phyloP scores from a whole-genome alignment of 2,329 filamentous ascomycete species.

The Xylaria sp. region DNA sequence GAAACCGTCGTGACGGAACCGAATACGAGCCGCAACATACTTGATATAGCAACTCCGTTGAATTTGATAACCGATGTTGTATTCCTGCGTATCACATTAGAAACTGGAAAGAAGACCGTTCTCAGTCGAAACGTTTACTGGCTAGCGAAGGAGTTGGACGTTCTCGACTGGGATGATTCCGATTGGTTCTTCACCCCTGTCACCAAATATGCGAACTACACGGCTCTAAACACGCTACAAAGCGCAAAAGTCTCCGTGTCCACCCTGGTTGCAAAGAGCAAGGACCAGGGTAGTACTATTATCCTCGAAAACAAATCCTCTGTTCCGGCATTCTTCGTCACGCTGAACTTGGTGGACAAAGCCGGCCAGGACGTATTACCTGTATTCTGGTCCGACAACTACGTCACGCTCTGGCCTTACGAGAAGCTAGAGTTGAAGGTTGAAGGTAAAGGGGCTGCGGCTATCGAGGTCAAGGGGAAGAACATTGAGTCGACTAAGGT shows the following conservation, averaged over 20 bases:
- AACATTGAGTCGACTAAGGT: constrained; percentile 39
- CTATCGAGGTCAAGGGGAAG: constrained; percentile 46
- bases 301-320: constrained; percentile 62
- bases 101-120: constrained; percentile 44
- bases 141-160: constrained; percentile 59
- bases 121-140: constrained; percentile 71
- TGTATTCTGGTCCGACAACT: constrained; percentile 70
- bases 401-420: constrained; percentile 67
- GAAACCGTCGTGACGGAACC: constrained; percentile 53
- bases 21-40: constrained; percentile 55
- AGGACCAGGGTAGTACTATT: constrained; percentile 44
- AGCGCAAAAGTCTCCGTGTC: constrained; percentile 52
- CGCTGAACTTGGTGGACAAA: constrained; percentile 60
- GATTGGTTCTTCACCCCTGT: constrained; percentile 70
- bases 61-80: constrained; percentile 54
- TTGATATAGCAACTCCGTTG: constrained; percentile 48
- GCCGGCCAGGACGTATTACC: constrained; percentile 59
- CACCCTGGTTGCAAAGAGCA: constrained; percentile 17
- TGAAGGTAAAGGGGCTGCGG: constrained; percentile 39
- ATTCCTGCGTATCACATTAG: constrained; percentile 62
- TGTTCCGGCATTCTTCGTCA: constrained; percentile 67
- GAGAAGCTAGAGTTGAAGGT: constrained; percentile 60
- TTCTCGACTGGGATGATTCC: constrained; percentile 65
- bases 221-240: constrained; percentile 54
- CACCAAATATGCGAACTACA: constrained; percentile 60